Conservation (phyloP, 768 basidiomycete genomes). For the Lactarius pseudohatsudake region DNA sequence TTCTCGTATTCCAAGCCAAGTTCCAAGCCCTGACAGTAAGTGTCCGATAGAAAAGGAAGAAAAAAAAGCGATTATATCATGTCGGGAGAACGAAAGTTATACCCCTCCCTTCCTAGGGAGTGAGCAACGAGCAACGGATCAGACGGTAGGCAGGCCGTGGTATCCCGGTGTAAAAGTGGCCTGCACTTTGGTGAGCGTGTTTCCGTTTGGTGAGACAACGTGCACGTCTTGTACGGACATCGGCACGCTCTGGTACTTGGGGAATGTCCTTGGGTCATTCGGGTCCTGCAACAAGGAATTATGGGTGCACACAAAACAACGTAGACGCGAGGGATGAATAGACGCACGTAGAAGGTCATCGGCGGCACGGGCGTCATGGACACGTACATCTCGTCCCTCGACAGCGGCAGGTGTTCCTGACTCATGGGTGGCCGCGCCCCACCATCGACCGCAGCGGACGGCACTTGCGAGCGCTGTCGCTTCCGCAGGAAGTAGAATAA, state of each 20-base stretch:
- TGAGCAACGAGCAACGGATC: background rate
- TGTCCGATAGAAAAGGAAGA: background rate
- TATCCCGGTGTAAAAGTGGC: background rate
- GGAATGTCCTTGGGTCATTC: slow-evolving; percentile 14
- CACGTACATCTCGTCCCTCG: no score
- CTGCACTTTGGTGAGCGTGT: background rate
- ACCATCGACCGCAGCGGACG: background rate
- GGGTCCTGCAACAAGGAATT: slow-evolving; percentile 8
- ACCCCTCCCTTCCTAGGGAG: background rate
- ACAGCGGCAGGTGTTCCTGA: no score
- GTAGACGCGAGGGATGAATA: background rate
- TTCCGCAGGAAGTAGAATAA: background rate
- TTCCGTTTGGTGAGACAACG: background rate
- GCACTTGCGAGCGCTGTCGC: background rate
- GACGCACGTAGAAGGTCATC: slow-evolving; percentile 14
- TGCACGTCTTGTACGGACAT: background rate
- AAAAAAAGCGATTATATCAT: background rate
- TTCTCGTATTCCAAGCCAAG: no score
- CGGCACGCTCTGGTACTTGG: background rate
- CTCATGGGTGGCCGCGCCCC: no score
- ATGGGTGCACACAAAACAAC: background rate
- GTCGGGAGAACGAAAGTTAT: background rate
- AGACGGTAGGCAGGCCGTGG: slow-evolving; percentile 5
- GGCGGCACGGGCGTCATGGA: background rate
- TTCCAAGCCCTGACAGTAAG: no score